These are phyloP conservation scores for Penicillium sp. DNA, from an alignment of 2,329 filamentous ascomycete genomes.

Conservation along the genomic window DNA sequence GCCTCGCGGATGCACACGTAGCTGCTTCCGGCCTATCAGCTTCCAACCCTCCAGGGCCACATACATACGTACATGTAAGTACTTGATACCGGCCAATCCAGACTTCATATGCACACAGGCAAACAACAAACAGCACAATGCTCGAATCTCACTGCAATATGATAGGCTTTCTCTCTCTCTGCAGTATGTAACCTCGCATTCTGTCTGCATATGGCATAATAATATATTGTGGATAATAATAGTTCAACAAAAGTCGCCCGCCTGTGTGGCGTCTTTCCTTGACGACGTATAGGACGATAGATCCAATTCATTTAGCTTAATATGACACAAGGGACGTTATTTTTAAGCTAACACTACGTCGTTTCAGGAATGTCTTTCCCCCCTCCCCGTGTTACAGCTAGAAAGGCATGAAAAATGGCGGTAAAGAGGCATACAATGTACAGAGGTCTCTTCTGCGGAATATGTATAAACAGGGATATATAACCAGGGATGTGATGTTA, in stretches of 20 bases:
- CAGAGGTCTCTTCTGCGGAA: not conserved
- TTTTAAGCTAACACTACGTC: not conserved
- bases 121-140: not conserved
- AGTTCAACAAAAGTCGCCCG: too few species aligned
- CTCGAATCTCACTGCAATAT: not conserved
- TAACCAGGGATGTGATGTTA: not conserved
- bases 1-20: not conserved
- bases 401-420: not conserved
- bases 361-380: too few species aligned
- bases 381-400: not conserved
- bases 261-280: not conserved
- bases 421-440: not conserved
- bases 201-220: not conserved
- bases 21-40: constrained; percentile 1
- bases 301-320: not conserved
- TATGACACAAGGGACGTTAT: not conserved
- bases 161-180: not conserved
- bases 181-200: not conserved
- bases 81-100: constrained; percentile 2
- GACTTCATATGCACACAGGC: not conserved
- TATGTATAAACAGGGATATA: not conserved
- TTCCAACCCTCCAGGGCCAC: not conserved
- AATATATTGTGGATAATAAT: not conserved
- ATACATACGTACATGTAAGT: not conserved
- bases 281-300: not conserved